Percentiles rank a stretch among this genome's conserved stretches.
phyloP scores from a whole-genome alignment of 2,329 filamentous ascomycete species.

The Cephalotrichum gorgonifer region DNA sequence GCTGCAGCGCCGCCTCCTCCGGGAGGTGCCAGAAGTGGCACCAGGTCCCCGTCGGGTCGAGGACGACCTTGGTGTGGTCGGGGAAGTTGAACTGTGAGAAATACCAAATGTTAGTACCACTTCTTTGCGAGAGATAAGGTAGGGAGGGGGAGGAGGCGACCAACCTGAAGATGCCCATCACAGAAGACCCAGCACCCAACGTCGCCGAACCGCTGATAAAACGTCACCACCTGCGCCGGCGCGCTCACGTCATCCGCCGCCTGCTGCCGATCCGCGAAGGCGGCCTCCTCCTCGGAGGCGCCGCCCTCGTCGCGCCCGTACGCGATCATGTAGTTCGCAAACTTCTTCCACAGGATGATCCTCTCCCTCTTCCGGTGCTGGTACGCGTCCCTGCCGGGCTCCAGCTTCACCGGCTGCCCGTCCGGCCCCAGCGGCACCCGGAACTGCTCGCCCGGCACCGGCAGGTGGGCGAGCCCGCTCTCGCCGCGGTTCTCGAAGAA shows the following conservation, averaged over 20 bases:
- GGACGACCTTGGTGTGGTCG: conserved; percentile 75
- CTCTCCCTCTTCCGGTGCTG: conserved; percentile 57
- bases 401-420: conserved; percentile 50
- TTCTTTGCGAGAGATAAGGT: neutral
- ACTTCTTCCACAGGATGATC: conserved; percentile 62
- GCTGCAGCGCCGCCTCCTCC: conserved; percentile 55
- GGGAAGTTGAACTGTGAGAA: conserved; percentile 68
- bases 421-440: conserved; percentile 43
- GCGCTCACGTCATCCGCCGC: conserved; percentile 14
- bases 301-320: conserved; percentile 66
- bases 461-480: conserved; percentile 50
- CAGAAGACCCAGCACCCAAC: conserved; percentile 75
- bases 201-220: conserved; percentile 72
- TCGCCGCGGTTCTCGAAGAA: conserved; percentile 66
- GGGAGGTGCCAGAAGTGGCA: conserved; percentile 71
- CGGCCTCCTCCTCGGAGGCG: conserved; percentile 33
- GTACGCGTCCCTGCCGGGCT: conserved; percentile 52
- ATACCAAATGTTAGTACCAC: conserved; percentile 13
- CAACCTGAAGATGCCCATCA: conserved; percentile 67
- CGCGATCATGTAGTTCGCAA: conserved; percentile 63
- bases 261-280: conserved; percentile 25
- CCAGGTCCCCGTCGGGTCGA: conserved; percentile 64
- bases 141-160: conserved; percentile 10
- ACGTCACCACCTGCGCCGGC: conserved; percentile 55
- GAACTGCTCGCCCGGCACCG: conserved; percentile 54